phyloP scores from a whole-genome alignment of 2,329 filamentous ascomycete species.

The Neofusicoccum cordaticola region DNA sequence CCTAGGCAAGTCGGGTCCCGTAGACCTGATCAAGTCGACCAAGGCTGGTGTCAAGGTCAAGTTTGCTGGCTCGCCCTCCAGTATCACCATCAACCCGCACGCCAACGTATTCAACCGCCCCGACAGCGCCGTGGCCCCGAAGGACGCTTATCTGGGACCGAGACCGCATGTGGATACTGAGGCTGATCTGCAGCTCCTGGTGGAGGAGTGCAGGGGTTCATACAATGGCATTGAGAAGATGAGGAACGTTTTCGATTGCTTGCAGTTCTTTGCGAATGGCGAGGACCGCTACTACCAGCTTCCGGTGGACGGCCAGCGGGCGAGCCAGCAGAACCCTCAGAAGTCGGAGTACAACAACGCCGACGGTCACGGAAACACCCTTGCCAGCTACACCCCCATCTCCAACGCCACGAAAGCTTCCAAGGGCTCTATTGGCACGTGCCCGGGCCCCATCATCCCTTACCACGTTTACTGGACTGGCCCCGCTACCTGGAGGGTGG shows the following conservation, averaged over 20 bases:
- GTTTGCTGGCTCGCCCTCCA: constrained; percentile 40
- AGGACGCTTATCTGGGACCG: constrained; percentile 52
- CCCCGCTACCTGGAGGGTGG: constrained; percentile 56
- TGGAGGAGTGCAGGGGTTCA: constrained; percentile 53
- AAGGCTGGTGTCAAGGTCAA: constrained; percentile 42
- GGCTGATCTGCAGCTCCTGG: constrained; percentile 51
- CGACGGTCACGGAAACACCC: constrained; percentile 41
- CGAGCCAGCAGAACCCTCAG: constrained; percentile 42
- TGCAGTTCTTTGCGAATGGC: constrained; percentile 49
- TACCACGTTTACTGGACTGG: constrained; percentile 59
- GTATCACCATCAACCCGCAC: constrained; percentile 49
- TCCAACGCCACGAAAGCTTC: constrained; percentile 36
- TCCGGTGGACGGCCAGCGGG: constrained; percentile 40
- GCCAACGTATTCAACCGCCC: constrained; percentile 56
- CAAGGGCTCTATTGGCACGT: constrained; percentile 46
- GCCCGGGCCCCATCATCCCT: constrained; percentile 54
- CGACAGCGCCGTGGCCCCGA: constrained; percentile 47
- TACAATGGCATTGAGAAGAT: constrained; percentile 55
- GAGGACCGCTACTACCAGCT: constrained; percentile 51
- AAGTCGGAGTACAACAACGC: constrained; percentile 43
- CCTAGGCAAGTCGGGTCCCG: constrained; percentile 40
- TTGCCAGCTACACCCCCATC: constrained; percentile 36
- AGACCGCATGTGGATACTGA: constrained; percentile 53
- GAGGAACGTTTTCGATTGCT: constrained; percentile 52
- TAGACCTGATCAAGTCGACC: constrained; percentile 41